These are phyloP conservation scores for Leccinum pellstonianum DNA, from an alignment of 768 basidiomycete genomes.

Conservation along the genomic window DNA sequence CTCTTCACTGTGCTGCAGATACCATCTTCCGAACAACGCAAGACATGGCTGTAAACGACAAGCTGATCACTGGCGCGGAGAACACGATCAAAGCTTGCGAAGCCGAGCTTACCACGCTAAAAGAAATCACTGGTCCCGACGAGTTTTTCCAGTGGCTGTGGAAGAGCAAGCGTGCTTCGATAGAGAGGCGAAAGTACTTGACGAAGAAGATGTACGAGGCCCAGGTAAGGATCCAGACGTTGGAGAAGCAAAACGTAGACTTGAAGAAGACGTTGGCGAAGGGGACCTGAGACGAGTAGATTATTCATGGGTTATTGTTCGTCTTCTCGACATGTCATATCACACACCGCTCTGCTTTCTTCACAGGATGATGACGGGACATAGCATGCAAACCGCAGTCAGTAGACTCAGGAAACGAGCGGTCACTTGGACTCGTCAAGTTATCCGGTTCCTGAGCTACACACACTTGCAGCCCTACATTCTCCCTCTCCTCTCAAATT, in stretches of 20 bases:
- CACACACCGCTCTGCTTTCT: not conserved
- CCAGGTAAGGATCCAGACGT: conserved; percentile 60
- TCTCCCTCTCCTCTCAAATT: too few species aligned
- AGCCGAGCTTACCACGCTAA: conserved; percentile 67
- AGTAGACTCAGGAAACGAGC: too few species aligned
- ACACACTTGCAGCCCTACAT: too few species aligned
- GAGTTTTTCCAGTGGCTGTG: conserved; percentile 42
- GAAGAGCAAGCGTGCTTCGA: conserved; percentile 49
- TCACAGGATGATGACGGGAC: not conserved
- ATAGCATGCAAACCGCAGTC: not conserved
- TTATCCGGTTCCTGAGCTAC: too few species aligned
- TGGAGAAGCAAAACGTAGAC: conserved; percentile 71
- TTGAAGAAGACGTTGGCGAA: conserved; percentile 59
- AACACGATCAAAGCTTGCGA: conserved; percentile 69
- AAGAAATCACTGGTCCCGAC: conserved; percentile 56
- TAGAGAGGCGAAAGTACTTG: conserved; percentile 63
- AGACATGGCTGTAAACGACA: conserved; percentile 79
- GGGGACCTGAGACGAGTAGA: conserved; percentile 25
- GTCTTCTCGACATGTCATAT: not conserved
- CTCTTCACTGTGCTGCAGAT: conserved; percentile 43
- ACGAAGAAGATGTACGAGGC: conserved; percentile 72
- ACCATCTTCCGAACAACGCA: conserved; percentile 76
- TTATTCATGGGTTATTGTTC: not conserved
- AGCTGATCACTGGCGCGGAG: conserved; percentile 57
- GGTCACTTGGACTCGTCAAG: too few species aligned